Conservation (phyloP, 805 yeast species). For the Starmera pachycereana region DNA sequence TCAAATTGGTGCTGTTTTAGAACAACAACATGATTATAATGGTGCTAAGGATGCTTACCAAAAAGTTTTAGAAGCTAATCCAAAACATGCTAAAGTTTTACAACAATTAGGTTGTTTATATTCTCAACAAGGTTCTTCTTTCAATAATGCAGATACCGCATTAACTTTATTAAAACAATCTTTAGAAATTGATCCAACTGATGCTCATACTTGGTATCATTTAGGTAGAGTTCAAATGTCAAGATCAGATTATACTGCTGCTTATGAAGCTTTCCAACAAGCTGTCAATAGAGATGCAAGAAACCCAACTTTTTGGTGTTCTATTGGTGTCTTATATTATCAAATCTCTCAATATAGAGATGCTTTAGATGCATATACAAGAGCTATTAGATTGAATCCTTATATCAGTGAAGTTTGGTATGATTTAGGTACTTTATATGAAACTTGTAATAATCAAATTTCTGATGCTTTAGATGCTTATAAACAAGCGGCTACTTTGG, state of each 20-base stretch:
- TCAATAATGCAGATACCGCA: slow-evolving; percentile 79
- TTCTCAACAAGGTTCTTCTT: slow-evolving; percentile 57
- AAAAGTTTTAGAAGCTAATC: slow-evolving; percentile 79
- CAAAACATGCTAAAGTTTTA: slow-evolving; percentile 90
- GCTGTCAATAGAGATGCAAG: slow-evolving; percentile 95
- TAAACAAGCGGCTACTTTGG: slow-evolving; percentile 90
- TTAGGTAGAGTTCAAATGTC: slow-evolving; percentile 96
- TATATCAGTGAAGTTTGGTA: slow-evolving; percentile 98
- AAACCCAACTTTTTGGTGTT: slow-evolving; percentile 97
- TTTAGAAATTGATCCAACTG: slow-evolving; percentile 78
- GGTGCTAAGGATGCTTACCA: slow-evolving; percentile 95
- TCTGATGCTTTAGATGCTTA: slow-evolving; percentile 95
- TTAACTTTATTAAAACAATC: slow-evolving; percentile 75
- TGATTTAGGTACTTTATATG: slow-evolving; percentile 93
- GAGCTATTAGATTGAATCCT: slow-evolving; percentile 93
- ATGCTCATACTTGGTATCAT: slow-evolving; percentile 97
- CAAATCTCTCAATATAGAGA: slow-evolving; percentile 95
- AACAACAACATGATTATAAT: slow-evolving; percentile 83
- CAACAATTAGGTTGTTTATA: slow-evolving; percentile 94
- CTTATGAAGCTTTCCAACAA: slow-evolving; percentile 97
- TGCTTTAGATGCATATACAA: slow-evolving; percentile 93
- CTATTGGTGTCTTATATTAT: slow-evolving; percentile 90
- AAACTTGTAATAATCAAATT: slow-evolving; percentile 93
- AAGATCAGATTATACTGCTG: slow-evolving; percentile 87
- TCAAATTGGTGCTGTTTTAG: slow-evolving; percentile 93